Conservation (phyloP, 495 filamentous ascomycete species). For the Penicillium argentinense region DNA sequence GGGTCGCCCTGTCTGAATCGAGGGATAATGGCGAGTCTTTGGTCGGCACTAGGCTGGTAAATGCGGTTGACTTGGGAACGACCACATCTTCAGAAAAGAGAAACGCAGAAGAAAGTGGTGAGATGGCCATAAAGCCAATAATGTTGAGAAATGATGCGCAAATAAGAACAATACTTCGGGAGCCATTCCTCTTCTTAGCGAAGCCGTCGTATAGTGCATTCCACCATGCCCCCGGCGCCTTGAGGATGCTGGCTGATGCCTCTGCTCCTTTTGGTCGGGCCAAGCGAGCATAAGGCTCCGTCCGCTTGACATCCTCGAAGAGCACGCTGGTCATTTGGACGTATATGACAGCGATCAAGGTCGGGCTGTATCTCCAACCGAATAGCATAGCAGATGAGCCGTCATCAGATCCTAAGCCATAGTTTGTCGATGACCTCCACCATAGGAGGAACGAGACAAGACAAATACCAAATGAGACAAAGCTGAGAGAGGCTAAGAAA, state of each 20-base stretch:
- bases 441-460: constrained; percentile 11
- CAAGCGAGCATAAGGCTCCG: constrained; percentile 32
- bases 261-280: constrained; percentile 21
- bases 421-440: constrained; percentile 17
- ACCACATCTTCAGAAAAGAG: constrained; percentile 22
- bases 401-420: constrained; percentile 26
- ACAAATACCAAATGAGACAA: constrained; percentile 6
- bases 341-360: constrained; percentile 30
- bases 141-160: constrained; percentile 29
- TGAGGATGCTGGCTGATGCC: constrained; percentile 21
- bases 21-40: constrained; percentile 13
- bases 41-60: constrained; percentile 16
- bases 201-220: constrained; percentile 21
- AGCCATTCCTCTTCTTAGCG: constrained; percentile 16
- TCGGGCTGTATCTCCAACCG: constrained; percentile 32
- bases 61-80: constrained; percentile 19
- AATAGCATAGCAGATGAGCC: constrained; percentile 27
- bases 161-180: constrained; percentile 24
- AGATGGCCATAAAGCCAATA: constrained; percentile 30
- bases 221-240: constrained; percentile 26
- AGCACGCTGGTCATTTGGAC: constrained; percentile 24
- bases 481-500: constrained; percentile 7
- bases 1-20: constrained; percentile 17
- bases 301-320: constrained; percentile 31
- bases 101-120: constrained; percentile 34